Conservation (phyloP, 345 rosid genomes). For the Sisymbrium irio region DNA sequence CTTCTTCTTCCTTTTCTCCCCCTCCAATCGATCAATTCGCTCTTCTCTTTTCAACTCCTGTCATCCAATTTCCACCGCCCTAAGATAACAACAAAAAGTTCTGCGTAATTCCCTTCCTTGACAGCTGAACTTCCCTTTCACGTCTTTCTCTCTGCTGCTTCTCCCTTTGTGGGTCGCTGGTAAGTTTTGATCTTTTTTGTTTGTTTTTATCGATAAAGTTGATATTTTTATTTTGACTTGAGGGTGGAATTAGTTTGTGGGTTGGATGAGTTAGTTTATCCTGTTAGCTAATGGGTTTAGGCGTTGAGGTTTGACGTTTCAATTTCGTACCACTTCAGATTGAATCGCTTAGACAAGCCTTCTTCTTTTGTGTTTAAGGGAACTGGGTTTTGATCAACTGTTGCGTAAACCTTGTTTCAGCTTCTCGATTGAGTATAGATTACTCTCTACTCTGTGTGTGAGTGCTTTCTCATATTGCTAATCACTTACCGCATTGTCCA, state of each 20-base stretch:
- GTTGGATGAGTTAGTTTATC: constrained; percentile 4
- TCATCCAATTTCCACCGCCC: constrained; percentile 21
- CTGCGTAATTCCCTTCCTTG: background rate
- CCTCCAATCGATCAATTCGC: constrained; percentile 15
- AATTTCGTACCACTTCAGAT: constrained; percentile 3
- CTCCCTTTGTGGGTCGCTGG: constrained; percentile 26
- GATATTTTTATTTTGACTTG: background rate
- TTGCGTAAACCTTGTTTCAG: constrained; percentile 7
- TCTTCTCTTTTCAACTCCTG: constrained; percentile 1
- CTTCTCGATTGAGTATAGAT: background rate
- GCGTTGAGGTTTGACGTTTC: background rate
- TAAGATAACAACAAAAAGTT: background rate
- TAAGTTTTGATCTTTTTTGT: constrained; percentile 30
- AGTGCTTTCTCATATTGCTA: constrained; percentile 2
- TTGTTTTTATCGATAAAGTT: constrained; percentile 11
- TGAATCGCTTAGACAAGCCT: background rate
- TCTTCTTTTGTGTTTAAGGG: background rate
- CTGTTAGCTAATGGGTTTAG: constrained; percentile 12
- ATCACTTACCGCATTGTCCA: constrained; percentile 5
- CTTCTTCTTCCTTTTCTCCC: background rate
- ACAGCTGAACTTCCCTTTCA: constrained; percentile 26
- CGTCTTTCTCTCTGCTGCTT: constrained; percentile 1
- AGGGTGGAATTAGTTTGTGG: background rate
- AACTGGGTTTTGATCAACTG: constrained; percentile 17
- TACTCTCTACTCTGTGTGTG: background rate